Conservation (phyloP, 257 asterid species). For the Fraxinus anomala region DNA sequence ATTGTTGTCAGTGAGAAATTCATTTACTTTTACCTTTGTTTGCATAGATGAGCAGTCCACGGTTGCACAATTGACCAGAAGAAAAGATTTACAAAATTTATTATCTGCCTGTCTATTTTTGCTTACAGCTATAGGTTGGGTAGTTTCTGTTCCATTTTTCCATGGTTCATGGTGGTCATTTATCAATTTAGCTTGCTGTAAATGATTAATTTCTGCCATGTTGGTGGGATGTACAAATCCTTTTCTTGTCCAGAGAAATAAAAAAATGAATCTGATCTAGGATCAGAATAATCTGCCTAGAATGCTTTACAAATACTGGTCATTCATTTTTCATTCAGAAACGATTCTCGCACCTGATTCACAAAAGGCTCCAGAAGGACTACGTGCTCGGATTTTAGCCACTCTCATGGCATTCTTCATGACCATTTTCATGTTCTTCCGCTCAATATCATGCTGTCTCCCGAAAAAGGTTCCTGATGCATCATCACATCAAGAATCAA, state of each 20-base stretch:
- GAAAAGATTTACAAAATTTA: neutral
- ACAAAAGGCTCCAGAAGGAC: constrained; percentile 62
- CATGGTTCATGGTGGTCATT: neutral
- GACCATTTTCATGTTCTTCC: constrained; percentile 60
- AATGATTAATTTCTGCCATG: neutral
- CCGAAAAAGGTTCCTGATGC: constrained; percentile 58
- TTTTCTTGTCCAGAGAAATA: neutral
- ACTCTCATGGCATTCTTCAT: constrained; percentile 66
- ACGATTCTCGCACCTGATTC: constrained; percentile 37
- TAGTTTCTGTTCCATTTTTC: neutral
- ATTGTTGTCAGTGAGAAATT: neutral
- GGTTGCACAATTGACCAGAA: neutral
- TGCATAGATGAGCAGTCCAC: neutral
- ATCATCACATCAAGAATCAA: constrained; percentile 41
- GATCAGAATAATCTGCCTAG: neutral
- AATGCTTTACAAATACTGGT: neutral
- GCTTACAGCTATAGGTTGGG: neutral
- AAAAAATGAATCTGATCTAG: neutral
- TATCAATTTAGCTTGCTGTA: neutral
- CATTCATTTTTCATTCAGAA: constrained; percentile 38
- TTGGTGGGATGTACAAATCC: neutral
- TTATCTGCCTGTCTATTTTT: neutral
- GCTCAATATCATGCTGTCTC: constrained; percentile 48
- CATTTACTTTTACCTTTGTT: neutral
- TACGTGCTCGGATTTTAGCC: constrained; percentile 55